A percentile compares a stretch with the other conserved stretches of the same genome.
Evolutionary conservation across 169 alveolate genomes (phyloP).

Genomic region (Perkinsus olseni): DNA sequence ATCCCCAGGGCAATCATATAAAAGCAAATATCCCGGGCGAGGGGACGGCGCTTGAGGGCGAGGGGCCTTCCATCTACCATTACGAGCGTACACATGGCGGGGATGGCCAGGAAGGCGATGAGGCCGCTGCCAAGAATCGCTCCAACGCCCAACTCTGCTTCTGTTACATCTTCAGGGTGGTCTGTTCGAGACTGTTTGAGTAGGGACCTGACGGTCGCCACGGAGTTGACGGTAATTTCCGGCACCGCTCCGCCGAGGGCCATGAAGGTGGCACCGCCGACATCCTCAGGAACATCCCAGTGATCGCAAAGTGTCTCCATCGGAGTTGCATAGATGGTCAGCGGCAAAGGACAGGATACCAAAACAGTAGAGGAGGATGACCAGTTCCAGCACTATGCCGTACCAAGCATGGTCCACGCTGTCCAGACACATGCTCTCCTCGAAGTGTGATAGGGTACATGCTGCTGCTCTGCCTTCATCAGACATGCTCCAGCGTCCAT

Average conservation of each 20-base stretch:
- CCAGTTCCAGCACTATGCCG: background rate
- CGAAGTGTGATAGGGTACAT: background rate
- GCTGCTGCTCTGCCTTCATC: background rate
- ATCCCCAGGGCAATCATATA: background rate
- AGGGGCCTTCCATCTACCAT: background rate
- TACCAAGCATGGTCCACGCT: background rate
- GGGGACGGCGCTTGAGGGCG: background rate
- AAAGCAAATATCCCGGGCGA: background rate
- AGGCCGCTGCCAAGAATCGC: constrained; percentile 10
- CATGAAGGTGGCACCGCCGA: constrained; percentile 14
- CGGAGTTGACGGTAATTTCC: constrained; percentile 7
- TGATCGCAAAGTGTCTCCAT: constrained; percentile 12
- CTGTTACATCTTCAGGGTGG: background rate
- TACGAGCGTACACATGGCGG: background rate
- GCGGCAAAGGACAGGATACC: constrained; percentile 2
- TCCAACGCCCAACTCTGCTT: constrained; percentile 12
- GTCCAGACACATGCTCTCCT: background rate
- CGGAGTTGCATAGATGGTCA: constrained; percentile 10
- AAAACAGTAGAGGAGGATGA: background rate
- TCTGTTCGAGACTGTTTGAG: background rate
- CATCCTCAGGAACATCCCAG: constrained; percentile 6
- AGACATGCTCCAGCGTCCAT: background rate
- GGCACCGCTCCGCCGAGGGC: constrained; percentile 10
- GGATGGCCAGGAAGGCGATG: constrained; percentile 8
- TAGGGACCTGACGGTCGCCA: background rate